Base-by-base conservation (phyloP, 371 early-diverging fungal genomes). In the Thermomucor indicae-seudaticae region DNA sequence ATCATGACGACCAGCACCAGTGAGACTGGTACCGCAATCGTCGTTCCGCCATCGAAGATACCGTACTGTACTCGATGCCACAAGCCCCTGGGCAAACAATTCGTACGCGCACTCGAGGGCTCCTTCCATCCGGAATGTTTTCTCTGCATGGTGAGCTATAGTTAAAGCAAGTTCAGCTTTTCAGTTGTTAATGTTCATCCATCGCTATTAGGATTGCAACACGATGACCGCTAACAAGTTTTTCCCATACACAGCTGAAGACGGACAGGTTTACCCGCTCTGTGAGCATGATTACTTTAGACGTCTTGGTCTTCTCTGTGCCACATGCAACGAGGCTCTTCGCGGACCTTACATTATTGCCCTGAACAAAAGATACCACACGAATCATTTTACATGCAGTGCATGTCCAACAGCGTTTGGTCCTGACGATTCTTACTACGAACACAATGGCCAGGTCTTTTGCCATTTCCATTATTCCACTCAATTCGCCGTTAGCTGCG, bases 301-400 rank as follows among this genome's bases (percentile, higher is more conserved):
- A 31, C 76, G 88, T n/a, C 70, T 92, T 34, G 84, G 77, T 42
- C 81, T 96, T 53, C 80, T 96, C 19, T 97, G 98, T 59, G 89
- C 86, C 24, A 78, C 83, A 35, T 98, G 98, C 69, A 86, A 89
- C 6, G 85, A 84, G 34, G 91, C 96, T 12, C 67, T 98, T 20
- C 80, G 92, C 42, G 94, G 92, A 20, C 86, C 93, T 3, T 93
- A 95, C 58, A 95, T 97, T 57, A 89, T 87, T 45, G 98, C 96
- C 0, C 69, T 92, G 41, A 89, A 86, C 43, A 84, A 84, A 67
- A 96, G 92, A 62, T 98, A 90, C 62, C 97, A 97, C 55, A 79
- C 93, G 32, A 93, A 97, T 53, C 98, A 97, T 64, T 97, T 97
- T 60, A 90, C 91, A 30, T 98, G 98, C 67, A 86, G 90, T 20